Percentiles rank a stretch among this genome's conserved stretches.
phyloP scores from a whole-genome alignment of 805 yeast species.

The Helenozyma rhizophorensis region DNA sequence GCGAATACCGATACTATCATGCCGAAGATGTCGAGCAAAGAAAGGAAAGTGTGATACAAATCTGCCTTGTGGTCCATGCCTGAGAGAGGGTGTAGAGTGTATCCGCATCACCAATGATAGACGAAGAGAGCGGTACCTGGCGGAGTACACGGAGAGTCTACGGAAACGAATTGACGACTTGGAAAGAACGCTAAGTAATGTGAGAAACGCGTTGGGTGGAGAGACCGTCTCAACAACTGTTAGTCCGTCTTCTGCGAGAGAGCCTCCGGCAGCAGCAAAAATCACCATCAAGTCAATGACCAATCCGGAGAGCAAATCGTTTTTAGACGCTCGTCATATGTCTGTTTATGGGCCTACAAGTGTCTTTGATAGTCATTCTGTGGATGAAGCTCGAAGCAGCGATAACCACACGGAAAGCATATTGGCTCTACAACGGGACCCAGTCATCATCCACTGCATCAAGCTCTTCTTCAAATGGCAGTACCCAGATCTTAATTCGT shows the following conservation, averaged over 20 bases:
- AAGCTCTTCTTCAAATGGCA: constrained; percentile 13
- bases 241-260: too few relatives aligned
- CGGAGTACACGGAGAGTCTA: constrained; percentile 1
- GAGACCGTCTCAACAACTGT: too few relatives aligned
- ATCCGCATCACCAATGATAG: constrained; percentile 1
- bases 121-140: constrained; percentile 1
- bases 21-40: neutral
- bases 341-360: constrained; percentile 14
- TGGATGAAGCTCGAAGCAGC: constrained; percentile 3
- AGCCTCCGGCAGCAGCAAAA: too few relatives aligned
- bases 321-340: neutral
- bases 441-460: constrained; percentile 8
- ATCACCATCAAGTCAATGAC: too few relatives aligned
- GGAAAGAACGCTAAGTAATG: neutral
- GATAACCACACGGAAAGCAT: constrained; percentile 2
- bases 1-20: neutral
- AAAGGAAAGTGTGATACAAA: neutral
- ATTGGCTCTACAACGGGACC: constrained; percentile 2
- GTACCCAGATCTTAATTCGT: constrained; percentile 14
- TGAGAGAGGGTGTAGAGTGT: constrained; percentile 1
- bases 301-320: neutral
- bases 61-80: constrained; percentile 2
- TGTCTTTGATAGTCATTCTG: constrained; percentile 9
- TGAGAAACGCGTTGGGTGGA: too few relatives aligned
- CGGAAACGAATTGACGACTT: neutral